Base-by-base conservation (phyloP, 2,329 filamentous ascomycete genomes). In the Zymoseptoria passerinii region DNA sequence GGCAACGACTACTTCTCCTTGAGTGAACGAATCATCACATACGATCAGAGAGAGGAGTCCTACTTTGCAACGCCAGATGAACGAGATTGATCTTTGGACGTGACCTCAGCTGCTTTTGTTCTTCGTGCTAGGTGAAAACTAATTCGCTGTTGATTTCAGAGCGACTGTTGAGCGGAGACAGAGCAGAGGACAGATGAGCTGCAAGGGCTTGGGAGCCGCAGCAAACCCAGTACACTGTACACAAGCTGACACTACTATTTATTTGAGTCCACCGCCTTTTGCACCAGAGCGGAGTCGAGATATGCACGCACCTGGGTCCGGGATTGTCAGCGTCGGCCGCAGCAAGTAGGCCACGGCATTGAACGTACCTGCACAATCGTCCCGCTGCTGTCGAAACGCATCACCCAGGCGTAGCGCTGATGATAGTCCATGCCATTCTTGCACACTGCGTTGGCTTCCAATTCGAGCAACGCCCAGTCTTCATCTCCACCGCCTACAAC, bases 361-460 rank as follows among this genome's bases (percentile, higher is more conserved):
- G 35, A 7, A 44, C 48, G 53, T 29, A 66, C 67, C 56, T 70
- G 62, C 18, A 68, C 66, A 20, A 70, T 66, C 1, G 44, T 69
- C 2, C 66, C 66, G 5, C 28, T 50, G 23, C 67, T 58, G 44
- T 70, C 64, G 51, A 69, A 70, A 1, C 63, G 57, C 55, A 69
- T 54, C 16, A 65, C 56, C 67, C 68, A 70, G 1, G 65, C 63
- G 58, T 70, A 70, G 6, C 64, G 58, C 55, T 69, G 66, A 13
- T 59, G 61, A 57, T 69, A 69, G 10, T 55, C 52, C 66, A 66
- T 66, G 9, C 68, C 68, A 55, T 69, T 69, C 64, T 66, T 66
- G 61, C 67, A 69, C 3, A 62, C 58, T 19, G 60, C 60, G 54
- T 67, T 60, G 13, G 68, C 67, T 35, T 64, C 64, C n/a, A 69